Conservation (phyloP, 495 filamentous ascomycete species). For the Pseudoneurospora amorphoporcata region DNA sequence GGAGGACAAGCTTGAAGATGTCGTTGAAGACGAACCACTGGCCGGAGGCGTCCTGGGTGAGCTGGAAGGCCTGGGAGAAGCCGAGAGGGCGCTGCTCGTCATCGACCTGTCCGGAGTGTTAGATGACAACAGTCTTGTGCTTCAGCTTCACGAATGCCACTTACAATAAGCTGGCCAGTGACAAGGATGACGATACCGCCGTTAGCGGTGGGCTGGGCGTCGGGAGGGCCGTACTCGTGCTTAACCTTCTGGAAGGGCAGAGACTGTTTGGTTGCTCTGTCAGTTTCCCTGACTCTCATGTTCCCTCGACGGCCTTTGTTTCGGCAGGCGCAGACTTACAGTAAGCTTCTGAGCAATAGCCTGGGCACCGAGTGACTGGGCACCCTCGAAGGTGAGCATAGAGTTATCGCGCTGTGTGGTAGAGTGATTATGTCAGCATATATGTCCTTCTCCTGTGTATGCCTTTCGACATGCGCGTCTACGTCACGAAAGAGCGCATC, state of each 20-base stretch:
- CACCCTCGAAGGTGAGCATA: conserved; percentile 85
- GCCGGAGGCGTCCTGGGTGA: conserved; percentile 55
- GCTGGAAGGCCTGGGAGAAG: conserved; percentile 79
- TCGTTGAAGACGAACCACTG: conserved; percentile 86
- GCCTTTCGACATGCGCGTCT: background rate
- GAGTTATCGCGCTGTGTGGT: conserved; percentile 60
- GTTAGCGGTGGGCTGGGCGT: conserved; percentile 60
- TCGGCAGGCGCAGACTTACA: conserved; percentile 33
- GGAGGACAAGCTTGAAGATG: conserved; percentile 76
- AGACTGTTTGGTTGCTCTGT: conserved; percentile 31
- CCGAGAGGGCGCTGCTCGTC: conserved; percentile 70
- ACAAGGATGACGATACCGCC: conserved; percentile 73
- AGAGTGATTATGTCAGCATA: background rate
- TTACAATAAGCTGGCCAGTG: conserved; percentile 72
- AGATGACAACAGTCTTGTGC: background rate
- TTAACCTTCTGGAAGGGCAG: conserved; percentile 72
- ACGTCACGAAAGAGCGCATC: background rate
- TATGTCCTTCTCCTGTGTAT: background rate
- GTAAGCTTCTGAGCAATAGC: conserved; percentile 67
- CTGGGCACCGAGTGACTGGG: conserved; percentile 43
- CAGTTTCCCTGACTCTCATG: background rate
- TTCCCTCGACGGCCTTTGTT: background rate
- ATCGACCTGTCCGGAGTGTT: conserved; percentile 50
- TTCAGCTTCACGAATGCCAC: conserved; percentile 4
- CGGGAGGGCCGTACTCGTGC: conserved; percentile 58